phyloP scores from a whole-genome alignment of 2,329 filamentous ascomycete genomes.

The Cercospora sesami region DNA sequence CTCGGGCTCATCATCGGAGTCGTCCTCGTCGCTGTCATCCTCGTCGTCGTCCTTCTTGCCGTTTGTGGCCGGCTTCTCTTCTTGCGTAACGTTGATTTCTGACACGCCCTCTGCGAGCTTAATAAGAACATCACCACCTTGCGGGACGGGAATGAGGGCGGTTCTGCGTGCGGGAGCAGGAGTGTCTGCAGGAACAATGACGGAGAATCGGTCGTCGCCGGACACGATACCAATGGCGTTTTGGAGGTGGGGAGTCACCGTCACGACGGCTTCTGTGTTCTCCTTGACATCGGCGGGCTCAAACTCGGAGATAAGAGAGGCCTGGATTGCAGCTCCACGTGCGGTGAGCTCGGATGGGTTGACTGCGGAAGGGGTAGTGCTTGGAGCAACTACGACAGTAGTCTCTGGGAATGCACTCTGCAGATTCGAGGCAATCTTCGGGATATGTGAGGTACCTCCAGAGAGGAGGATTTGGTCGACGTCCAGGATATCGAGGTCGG shows the following conservation, averaged over 20 bases:
- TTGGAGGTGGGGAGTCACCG: conserved; percentile 84
- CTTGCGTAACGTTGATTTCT: conserved; percentile 91
- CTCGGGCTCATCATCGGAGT: conserved; percentile 74
- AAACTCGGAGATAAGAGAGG: conserved; percentile 90
- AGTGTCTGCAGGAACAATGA: conserved; percentile 81
- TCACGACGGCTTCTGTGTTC: conserved; percentile 92
- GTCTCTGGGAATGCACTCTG: conserved; percentile 75
- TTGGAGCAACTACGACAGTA: conserved; percentile 77
- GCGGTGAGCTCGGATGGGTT: conserved; percentile 91
- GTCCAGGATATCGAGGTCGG: conserved; percentile 85
- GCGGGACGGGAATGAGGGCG: conserved; percentile 71
- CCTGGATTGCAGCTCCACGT: conserved; percentile 91
- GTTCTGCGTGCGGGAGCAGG: conserved; percentile 85
- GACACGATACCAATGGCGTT: conserved; percentile 86
- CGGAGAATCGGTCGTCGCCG: conserved; percentile 69
- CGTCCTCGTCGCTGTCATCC: conserved; percentile 60
- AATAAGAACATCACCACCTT: conserved; percentile 83
- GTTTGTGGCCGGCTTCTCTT: conserved; percentile 66
- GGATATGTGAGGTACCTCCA: conserved; percentile 89
- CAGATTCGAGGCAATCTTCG: conserved; percentile 83
- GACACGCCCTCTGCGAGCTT: conserved; percentile 84
- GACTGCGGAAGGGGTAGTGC: conserved; percentile 73
- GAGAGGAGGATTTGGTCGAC: conserved; percentile 92
- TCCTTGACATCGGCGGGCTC: conserved; percentile 92
- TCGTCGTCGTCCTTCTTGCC: conserved; percentile 60